Evolutionary conservation across 768 basidiomycete genomes (phyloP), one percentile per base, ranked within the genome.

Genomic region (Termitomyces sp.): DNA sequence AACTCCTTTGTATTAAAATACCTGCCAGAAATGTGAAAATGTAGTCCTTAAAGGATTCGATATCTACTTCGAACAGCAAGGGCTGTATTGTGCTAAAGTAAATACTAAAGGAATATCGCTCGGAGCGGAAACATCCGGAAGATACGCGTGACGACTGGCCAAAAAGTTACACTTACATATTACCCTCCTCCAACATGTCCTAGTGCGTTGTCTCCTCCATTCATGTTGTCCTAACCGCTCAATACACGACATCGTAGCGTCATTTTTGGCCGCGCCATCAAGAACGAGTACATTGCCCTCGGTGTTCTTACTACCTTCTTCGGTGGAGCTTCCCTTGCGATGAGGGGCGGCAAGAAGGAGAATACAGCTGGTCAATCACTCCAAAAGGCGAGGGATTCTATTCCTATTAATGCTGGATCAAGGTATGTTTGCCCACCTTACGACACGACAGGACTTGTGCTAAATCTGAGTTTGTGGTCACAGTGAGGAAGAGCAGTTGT

Each of bases 401-500:
- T 89, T 33, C 84, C 84, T 45, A 70, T 89, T 43, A 80, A 78
- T 55, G 84, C 86, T 55, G 72, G 80, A 47, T 90, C 87, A 37
- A 85, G 79, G 90, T 88, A 69, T 68, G 86, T 80, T 10, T 26
- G 44, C 14, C 17, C 38, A 17, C 28, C 23, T 47, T 26, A 11
- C 21, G 57, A 35, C 35, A 23, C 44, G 33, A 44, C 38, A 31
- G 37, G 28, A 37, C 30, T 51, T 45, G 28, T 57, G 48, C 49
- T 56, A 51, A 46, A 57, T 66, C 42, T 62, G 47, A 59, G 40
- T 19, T 48, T 52, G 49, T 31, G 49, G 52, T 57, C 67, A 19
- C 64, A 92, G 89, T 60, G 89, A 93, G 70, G 91, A 94, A 69
- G 91, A 90, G 67, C 77, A 85, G 61, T 93, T 93, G 91, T 93